These are phyloP conservation scores for Orbilia blumenaviensis DNA, from an alignment of 2,329 filamentous ascomycete genomes.

Conservation along the genomic window DNA sequence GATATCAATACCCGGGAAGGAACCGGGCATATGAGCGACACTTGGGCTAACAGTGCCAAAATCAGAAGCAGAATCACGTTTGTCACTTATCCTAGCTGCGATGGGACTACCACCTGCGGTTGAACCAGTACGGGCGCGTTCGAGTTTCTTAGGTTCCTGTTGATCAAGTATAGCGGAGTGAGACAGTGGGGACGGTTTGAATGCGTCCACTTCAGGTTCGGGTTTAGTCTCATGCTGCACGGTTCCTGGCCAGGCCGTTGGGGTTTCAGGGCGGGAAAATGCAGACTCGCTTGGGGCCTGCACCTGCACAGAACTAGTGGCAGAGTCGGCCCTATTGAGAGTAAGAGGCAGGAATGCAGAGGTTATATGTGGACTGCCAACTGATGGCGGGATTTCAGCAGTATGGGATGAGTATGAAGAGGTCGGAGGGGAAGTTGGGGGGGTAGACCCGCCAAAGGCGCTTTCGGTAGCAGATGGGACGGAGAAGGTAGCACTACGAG, in stretches of 20 bases:
- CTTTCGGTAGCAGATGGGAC: constrained; percentile 56
- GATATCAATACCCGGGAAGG: constrained; percentile 62
- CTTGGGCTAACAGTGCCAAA: constrained; percentile 59
- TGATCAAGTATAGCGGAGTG: constrained; percentile 58
- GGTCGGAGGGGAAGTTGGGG: constrained; percentile 71
- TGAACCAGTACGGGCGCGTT: constrained; percentile 56
- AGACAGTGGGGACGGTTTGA: constrained; percentile 53
- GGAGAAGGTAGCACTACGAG: constrained; percentile 54
- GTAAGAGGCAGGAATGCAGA: constrained; percentile 78
- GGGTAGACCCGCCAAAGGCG: constrained; percentile 65
- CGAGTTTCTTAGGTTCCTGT: constrained; percentile 54
- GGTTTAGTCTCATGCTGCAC: constrained; percentile 54
- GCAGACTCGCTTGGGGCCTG: constrained; percentile 73
- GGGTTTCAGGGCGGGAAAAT: constrained; percentile 60
- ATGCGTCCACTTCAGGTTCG: constrained; percentile 57
- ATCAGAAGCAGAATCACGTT: constrained; percentile 61
- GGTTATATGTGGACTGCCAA: constrained; percentile 79
- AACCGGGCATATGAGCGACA: constrained; percentile 61
- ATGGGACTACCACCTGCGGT: constrained; percentile 56
- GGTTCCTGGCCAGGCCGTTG: constrained; percentile 60
- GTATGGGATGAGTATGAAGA: constrained; percentile 67
- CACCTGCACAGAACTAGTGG: constrained; percentile 79
- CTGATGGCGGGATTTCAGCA: constrained; percentile 69
- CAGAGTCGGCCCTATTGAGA: constrained; percentile 71
- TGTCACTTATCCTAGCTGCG: constrained; percentile 52